Base-by-base conservation (phyloP, 805 yeast species). In the Monosporozyma yasuniensis region DNA sequence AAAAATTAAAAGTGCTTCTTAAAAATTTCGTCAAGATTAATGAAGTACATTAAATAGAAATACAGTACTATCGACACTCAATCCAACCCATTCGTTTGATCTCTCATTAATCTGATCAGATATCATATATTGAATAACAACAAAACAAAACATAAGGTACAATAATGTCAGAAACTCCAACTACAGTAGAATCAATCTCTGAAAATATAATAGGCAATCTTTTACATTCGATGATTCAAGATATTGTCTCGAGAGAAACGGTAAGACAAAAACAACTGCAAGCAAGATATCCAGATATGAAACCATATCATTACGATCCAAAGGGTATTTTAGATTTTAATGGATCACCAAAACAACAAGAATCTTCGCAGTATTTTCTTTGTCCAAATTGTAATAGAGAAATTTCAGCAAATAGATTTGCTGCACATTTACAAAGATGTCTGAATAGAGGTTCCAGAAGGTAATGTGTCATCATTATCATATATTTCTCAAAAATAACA, bases 351-450 rank as follows among this genome's bases (percentile, higher is more conserved):
- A 65, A 64, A 42, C 61, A 56, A 38, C 66, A 59, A 46, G 69
- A 65, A 41, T 62, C 66, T 4, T 61, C 69, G 12, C 59, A 58
- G 25, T 88, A 89, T 65, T 87, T 88, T 58, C 77, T 72, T 50
- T 91, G 99, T 68, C 74, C 76, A 4, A 84, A 85, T 56, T 91
- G 99, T 66, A 81, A 79, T 18, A 73, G 99, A 50, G 87, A 83
- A 59, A 84, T 91, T 7, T 91, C 96, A 0, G 96, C 96, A 0
- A 84, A 87, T 37, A 72, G 99, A 51, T 90, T 87, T 73, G 97
- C 98, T 2, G 89, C 87, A 41, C 99, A 91, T 67, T 75, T 91
- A 28, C 95, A 89, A 63, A 80, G 96, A 58, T 91, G 99, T 63
- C 67, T 89, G 22, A 87, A 87, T 42, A 85, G 96, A 11, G 76